Conservation (phyloP, 805 yeast genomes). For the Wickerhamomyces bisporus region DNA sequence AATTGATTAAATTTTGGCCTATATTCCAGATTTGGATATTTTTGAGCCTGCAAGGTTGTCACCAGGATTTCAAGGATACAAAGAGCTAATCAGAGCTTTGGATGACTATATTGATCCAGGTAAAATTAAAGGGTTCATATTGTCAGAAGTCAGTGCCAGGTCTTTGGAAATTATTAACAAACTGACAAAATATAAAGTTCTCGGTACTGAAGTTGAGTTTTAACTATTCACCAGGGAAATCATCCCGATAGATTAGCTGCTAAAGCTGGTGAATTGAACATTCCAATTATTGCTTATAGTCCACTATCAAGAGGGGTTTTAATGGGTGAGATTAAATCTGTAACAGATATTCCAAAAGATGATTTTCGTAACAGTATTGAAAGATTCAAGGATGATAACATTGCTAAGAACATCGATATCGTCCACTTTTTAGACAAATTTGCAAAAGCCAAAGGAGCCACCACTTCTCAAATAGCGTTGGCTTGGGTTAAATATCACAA, state of each 20-base stretch:
- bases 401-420: slow-evolving; percentile 49
- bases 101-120: slow-evolving; percentile 59
- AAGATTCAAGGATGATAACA: slow-evolving; percentile 54
- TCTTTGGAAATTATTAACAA: slow-evolving; percentile 56
- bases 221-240: slow-evolving; percentile 65
- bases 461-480: slow-evolving; percentile 65
- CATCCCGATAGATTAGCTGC: slow-evolving; percentile 55
- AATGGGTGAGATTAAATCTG: slow-evolving; percentile 51
- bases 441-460: slow-evolving; percentile 41
- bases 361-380: slow-evolving; percentile 51
- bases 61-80: slow-evolving; percentile 46
- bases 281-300: slow-evolving; percentile 75
- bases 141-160: slow-evolving; percentile 65
- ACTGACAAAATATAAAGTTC: slow-evolving; percentile 45
- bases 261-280: slow-evolving; percentile 47
- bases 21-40: slow-evolving; percentile 46
- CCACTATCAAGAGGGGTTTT: slow-evolving; percentile 79
- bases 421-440: slow-evolving; percentile 43
- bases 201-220: slow-evolving; percentile 73
- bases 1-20: slow-evolving; percentile 38
- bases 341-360: slow-evolving; percentile 45
- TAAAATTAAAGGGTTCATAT: slow-evolving; percentile 60
- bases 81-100: slow-evolving; percentile 52
- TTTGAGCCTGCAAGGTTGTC: slow-evolving; percentile 76
- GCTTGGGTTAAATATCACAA: slow-evolving; percentile 54